These are phyloP conservation scores for Podila epigama DNA, from an alignment of 192 early-diverging fungal genomes.

Conservation along the genomic window DNA sequence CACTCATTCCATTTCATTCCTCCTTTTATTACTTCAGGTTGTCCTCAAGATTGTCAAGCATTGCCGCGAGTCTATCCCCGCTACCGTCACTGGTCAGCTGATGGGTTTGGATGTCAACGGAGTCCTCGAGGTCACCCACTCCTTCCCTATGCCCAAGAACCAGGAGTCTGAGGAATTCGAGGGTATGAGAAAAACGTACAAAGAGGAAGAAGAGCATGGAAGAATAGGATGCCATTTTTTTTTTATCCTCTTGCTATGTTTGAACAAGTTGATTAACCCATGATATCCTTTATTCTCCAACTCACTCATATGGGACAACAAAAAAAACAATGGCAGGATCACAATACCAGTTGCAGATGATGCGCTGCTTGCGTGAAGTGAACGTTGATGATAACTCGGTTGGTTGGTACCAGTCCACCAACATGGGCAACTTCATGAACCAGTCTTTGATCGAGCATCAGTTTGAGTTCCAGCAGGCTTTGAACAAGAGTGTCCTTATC, in stretches of 20 bases:
- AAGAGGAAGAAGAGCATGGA: not conserved
- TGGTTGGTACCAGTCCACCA: constrained; percentile 96
- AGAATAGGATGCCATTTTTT: no score
- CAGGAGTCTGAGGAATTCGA: constrained; percentile 49
- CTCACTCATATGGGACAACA: not conserved
- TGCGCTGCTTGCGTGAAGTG: constrained; percentile 89
- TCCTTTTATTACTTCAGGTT: constrained; percentile 54
- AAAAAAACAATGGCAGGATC: constrained; percentile 54
- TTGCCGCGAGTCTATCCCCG: constrained; percentile 83
- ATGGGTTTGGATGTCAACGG: constrained; percentile 93
- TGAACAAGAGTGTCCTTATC: constrained; percentile 87
- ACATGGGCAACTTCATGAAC: constrained; percentile 90
- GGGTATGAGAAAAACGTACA: constrained; percentile 4
- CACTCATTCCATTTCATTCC: not conserved
- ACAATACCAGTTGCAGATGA: constrained; percentile 94
- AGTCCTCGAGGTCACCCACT: constrained; percentile 92
- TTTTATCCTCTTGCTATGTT: no score
- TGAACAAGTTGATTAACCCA: not conserved
- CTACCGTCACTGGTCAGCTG: constrained; percentile 87
- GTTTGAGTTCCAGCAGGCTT: constrained; percentile 88
- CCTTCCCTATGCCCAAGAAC: constrained; percentile 82
- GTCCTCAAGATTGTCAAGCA: constrained; percentile 99
- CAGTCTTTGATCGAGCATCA: constrained; percentile 90
- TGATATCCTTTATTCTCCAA: not conserved
- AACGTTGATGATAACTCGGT: constrained; percentile 97